phyloP scores from a whole-genome alignment of 129 eudicot genomes.

The Centaurea solstitialis region DNA sequence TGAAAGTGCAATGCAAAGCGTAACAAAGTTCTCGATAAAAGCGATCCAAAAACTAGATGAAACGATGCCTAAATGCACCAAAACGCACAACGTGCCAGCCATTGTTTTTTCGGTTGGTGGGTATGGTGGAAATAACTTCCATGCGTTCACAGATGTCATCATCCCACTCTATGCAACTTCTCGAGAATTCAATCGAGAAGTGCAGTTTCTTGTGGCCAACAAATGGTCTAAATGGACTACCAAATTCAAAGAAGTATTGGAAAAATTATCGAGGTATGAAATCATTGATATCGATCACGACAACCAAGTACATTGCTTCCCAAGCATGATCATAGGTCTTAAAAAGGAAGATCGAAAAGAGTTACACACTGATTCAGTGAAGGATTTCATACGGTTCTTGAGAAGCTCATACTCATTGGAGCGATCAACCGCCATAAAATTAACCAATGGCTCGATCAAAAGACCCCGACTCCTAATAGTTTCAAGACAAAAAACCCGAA shows the following conservation, averaged over 20 bases:
- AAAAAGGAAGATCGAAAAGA: constrained; percentile 36
- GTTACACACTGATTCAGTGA: constrained; percentile 39
- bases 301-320: constrained; percentile 56
- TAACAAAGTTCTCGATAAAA: constrained; percentile 25
- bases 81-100: constrained; percentile 46
- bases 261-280: constrained; percentile 55
- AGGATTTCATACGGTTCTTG: constrained; percentile 48
- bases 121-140: constrained; percentile 60
- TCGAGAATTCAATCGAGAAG: constrained; percentile 37
- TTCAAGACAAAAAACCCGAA: constrained; percentile 21
- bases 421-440: constrained; percentile 27
- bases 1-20: constrained; percentile 38
- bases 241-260: constrained; percentile 32
- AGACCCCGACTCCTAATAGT: no score
- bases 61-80: constrained; percentile 50
- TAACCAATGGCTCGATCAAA: background rate
- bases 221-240: constrained; percentile 32
- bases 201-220: constrained; percentile 47
- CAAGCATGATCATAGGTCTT: constrained; percentile 60
- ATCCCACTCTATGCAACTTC: constrained; percentile 65
- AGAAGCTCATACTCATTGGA: constrained; percentile 49
- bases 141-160: constrained; percentile 53
- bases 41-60: background rate
- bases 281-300: constrained; percentile 51
- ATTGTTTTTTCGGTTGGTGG: no score